These are phyloP conservation scores for Hypoxylon sp. DNA, from an alignment of 2,329 filamentous ascomycete species.

Conservation along the genomic window DNA sequence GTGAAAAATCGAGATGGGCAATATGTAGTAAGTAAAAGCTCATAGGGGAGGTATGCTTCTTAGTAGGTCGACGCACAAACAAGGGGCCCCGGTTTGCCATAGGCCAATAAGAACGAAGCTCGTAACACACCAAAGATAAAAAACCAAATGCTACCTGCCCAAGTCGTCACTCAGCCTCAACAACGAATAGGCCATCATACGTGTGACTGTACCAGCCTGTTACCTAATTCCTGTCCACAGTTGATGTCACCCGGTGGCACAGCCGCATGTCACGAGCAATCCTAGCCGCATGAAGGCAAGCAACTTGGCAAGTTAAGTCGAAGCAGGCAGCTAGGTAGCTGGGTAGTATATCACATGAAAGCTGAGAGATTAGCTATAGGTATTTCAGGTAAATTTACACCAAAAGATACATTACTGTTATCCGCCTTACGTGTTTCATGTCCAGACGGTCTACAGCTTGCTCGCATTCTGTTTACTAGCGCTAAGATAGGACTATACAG, in stretches of 20 bases:
- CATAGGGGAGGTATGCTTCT: slow-evolving; percentile 23
- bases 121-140: slow-evolving; percentile 29
- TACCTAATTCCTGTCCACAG: slow-evolving; percentile 25
- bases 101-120: slow-evolving; percentile 25
- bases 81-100: slow-evolving; percentile 2
- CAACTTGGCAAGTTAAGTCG: slow-evolving; percentile 6
- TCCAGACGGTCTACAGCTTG: background rate
- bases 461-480: background rate
- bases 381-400: too few relatives aligned
- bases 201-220: slow-evolving; percentile 14
- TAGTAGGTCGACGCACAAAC: slow-evolving; percentile 23
- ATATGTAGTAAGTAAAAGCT: slow-evolving; percentile 36
- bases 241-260: slow-evolving; percentile 12
- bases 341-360: too few relatives aligned
- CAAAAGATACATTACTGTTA: too few relatives aligned
- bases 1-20: too few relatives aligned
- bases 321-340: background rate
- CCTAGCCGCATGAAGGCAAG: slow-evolving; percentile 11
- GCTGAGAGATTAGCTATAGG: too few relatives aligned
- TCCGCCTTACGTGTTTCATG: background rate
- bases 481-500: background rate
- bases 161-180: slow-evolving; percentile 39
- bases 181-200: slow-evolving; percentile 5
- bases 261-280: slow-evolving; percentile 21
- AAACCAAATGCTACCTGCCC: slow-evolving; percentile 37